Base-by-base conservation (phyloP, 805 yeast species). In the Candida germanica region DNA sequence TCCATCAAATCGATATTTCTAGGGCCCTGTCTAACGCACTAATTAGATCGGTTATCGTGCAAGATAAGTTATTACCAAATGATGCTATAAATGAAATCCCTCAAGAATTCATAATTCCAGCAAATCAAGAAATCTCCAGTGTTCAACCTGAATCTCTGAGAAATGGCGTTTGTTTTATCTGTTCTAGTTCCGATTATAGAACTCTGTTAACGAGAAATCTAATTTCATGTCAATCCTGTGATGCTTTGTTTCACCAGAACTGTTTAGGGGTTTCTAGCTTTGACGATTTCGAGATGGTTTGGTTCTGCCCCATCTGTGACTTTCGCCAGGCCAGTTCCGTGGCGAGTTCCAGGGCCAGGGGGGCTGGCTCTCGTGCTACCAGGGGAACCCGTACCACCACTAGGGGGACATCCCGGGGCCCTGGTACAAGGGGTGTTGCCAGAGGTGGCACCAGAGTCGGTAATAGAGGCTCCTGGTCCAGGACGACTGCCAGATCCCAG, bases 281-380 rank as follows among this genome's bases (percentile, higher is more conserved):
- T 2, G 14, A 17, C 18, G 33, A 37, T 18, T 19, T 27, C 6
- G 24, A 23, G 38, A 35, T 28, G 3, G 48, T 16, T 23, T 73
- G 78, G 79, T 54, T 53, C 39, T 74, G 80, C 47, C 79, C 79
- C n/a, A 61, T 71, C 41, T 74, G 80, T 46, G 76, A 69, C 38
- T 50, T 53, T 36, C 58, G 54, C 21, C 77, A 71, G 49, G 68
- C 58, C 26, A 28, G 50, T 3, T 28, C 15, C 11, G 28, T 16
- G 16, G 21, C 3, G 15, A 21, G 7, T 10, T 25, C 12, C 9
- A 12, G 11, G 8, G 18, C 12, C 9, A 5, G 13, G 25, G 24
- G 6, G 16, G 25, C 21, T 12, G 27, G 3, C 23, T 25, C 23
- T 10, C 23, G 23, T 7, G 10, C 9, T 10, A 20, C 23, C 23